A percentile compares a stretch with the other conserved stretches of the same genome.
phyloP scores from a whole-genome alignment of 1,139 yeast genomes.

The Pichia sp. region DNA sequence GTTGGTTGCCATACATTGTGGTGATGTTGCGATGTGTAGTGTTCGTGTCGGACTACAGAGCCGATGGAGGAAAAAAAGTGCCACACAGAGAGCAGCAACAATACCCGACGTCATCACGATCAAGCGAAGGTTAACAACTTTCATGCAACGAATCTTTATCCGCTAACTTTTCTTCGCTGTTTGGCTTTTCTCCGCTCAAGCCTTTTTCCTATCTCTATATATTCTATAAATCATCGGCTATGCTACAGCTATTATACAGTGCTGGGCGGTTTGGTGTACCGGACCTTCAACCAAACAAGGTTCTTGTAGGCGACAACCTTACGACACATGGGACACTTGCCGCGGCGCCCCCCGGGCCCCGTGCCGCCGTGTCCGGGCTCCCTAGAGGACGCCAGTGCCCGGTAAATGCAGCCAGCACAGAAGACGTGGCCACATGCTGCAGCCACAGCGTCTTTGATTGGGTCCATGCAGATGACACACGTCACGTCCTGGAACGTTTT shows the following conservation, averaged over 20 bases:
- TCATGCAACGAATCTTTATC: not conserved
- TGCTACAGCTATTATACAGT: not conserved
- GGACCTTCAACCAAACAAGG: constrained; percentile 31
- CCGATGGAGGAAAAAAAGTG: too few species aligned
- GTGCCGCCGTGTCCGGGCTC: constrained; percentile 6
- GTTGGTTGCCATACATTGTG: not conserved
- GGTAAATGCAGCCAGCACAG: constrained; percentile 48
- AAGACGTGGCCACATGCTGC: constrained; percentile 54
- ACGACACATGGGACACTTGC: constrained; percentile 46
- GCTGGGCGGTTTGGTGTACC: constrained; percentile 11
- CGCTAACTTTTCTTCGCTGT: not conserved
- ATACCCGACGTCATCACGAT: not conserved
- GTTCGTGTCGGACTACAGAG: too few species aligned
- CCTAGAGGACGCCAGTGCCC: constrained; percentile 37
- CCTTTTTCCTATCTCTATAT: not conserved
- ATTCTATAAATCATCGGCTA: too few species aligned
- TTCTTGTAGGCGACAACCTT: constrained; percentile 36
- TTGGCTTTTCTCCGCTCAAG: not conserved
- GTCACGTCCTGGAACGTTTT: constrained; percentile 33
- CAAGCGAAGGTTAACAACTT: not conserved
- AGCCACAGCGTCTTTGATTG: constrained; percentile 42
- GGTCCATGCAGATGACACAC: constrained; percentile 54
- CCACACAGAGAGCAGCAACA: not conserved
- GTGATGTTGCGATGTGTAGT: not conserved
- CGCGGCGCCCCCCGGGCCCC: constrained; percentile 32